A percentile compares a stretch with the other conserved stretches of the same genome.
Evolutionary conservation across 1,139 yeast genomes (phyloP).

Genomic region (Meyerozyma guilliermondii): DNA sequence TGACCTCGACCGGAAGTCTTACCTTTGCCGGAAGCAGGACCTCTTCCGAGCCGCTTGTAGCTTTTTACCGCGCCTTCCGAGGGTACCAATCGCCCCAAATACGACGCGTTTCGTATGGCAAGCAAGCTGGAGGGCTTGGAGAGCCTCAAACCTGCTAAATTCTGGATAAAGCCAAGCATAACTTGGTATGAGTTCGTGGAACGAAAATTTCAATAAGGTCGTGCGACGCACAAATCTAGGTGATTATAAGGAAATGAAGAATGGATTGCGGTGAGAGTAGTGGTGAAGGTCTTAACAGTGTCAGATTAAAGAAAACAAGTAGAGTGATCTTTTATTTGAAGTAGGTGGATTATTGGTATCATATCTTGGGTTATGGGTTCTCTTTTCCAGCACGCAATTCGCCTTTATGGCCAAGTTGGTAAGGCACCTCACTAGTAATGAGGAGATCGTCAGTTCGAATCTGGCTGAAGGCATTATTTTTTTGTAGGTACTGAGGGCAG

Average conservation of each 20-base stretch:
- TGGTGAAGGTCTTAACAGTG: too few relatives aligned
- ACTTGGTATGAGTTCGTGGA: background rate
- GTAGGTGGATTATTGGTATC: too few relatives aligned
- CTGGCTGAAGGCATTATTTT: slow-evolving; percentile 66
- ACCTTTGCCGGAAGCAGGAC: slow-evolving; percentile 91
- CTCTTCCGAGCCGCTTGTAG: slow-evolving; percentile 85
- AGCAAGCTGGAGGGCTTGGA: background rate
- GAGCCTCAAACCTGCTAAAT: background rate
- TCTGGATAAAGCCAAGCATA: background rate
- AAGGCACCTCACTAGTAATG: slow-evolving; percentile 92
- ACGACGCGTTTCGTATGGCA: slow-evolving; percentile 13
- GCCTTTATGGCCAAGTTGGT: slow-evolving; percentile 62
- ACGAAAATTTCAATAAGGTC: background rate
- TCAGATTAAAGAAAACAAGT: too few relatives aligned
- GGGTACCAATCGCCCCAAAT: slow-evolving; percentile 36
- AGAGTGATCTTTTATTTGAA: too few relatives aligned
- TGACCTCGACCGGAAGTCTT: slow-evolving; percentile 97
- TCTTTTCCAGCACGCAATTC: background rate
- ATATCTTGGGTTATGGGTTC: too few relatives aligned
- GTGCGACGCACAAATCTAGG: background rate
- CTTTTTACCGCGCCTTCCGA: slow-evolving; percentile 35
- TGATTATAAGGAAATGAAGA: background rate
- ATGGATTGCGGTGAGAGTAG: too few relatives aligned
- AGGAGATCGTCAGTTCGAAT: slow-evolving; percentile 87
- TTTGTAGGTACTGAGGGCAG: too few relatives aligned